These are phyloP conservation scores for Chalaropsis thielavioides DNA, from an alignment of 2,329 filamentous ascomycete species.

Conservation along the genomic window DNA sequence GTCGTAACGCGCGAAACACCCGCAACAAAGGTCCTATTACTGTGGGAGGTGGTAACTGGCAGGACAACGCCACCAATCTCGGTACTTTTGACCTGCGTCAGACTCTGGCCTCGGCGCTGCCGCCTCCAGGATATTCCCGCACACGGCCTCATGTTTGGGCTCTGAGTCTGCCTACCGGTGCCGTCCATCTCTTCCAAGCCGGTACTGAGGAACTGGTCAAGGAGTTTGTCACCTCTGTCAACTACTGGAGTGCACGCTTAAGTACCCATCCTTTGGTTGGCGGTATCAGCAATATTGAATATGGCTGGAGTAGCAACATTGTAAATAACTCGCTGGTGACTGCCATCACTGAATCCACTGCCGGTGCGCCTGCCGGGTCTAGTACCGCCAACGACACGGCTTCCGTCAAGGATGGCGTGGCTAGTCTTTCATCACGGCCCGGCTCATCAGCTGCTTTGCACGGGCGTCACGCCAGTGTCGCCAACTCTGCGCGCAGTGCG, in stretches of 20 bases:
- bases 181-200: slow-evolving; percentile 95
- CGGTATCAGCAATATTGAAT: slow-evolving; percentile 92
- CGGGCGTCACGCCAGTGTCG: slow-evolving; percentile 30
- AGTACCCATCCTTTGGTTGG: slow-evolving; percentile 88
- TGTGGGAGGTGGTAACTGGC: slow-evolving; percentile 95
- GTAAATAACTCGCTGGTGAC: slow-evolving; percentile 45
- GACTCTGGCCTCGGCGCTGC: slow-evolving; percentile 79
- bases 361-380: slow-evolving; percentile 20
- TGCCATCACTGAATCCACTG: slow-evolving; percentile 31
- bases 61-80: slow-evolving; percentile 82
- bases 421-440: slow-evolving; percentile 30
- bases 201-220: slow-evolving; percentile 88
- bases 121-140: slow-evolving; percentile 84
- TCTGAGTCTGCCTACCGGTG: slow-evolving; percentile 76
- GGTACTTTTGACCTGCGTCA: slow-evolving; percentile 80
- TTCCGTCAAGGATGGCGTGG: slow-evolving; percentile 20
- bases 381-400: slow-evolving; percentile 26
- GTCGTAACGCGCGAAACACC: slow-evolving; percentile 31
- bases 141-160: slow-evolving; percentile 87
- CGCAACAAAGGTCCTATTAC: slow-evolving; percentile 40
- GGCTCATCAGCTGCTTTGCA: slow-evolving; percentile 30
- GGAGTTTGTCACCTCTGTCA: slow-evolving; percentile 86
- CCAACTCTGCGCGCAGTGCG: slow-evolving; percentile 27
- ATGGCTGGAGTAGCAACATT: slow-evolving; percentile 83
- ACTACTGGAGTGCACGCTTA: slow-evolving; percentile 92